phyloP scores from a whole-genome alignment of 257 asterid species.

The Solanum paucissectum region DNA sequence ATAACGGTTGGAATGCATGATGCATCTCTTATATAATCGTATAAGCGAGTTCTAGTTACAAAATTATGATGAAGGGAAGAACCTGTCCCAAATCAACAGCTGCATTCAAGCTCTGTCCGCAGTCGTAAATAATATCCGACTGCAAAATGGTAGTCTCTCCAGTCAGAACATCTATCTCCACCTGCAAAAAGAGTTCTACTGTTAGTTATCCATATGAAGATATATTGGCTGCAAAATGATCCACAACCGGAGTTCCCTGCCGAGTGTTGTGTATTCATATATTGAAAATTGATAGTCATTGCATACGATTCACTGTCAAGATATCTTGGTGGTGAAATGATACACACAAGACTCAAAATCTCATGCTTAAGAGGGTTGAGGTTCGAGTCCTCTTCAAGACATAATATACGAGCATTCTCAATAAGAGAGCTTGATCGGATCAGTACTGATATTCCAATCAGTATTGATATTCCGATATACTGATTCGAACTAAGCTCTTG shows the following conservation, averaged over 20 bases:
- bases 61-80: background rate
- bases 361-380: background rate
- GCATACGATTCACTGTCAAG: background rate
- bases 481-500: background rate
- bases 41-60: background rate
- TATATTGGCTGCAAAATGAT: background rate
- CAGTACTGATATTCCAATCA: background rate
- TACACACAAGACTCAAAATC: background rate
- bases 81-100: constrained; percentile 86
- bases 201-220: background rate
- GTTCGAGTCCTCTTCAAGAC: background rate
- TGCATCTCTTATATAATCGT: background rate
- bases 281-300: background rate
- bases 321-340: background rate
- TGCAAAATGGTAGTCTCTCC: constrained; percentile 47
- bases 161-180: constrained; percentile 47
- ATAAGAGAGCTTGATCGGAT: background rate
- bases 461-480: background rate
- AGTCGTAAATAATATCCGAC: constrained; percentile 57
- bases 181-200: constrained; percentile 23
- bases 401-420: background rate
- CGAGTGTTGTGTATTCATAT: background rate
- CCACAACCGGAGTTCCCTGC: background rate
- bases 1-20: background rate
- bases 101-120: constrained; percentile 78